Conservation (phyloP, 176 grass and related monocot species). For the Eragrostis nindensis region DNA sequence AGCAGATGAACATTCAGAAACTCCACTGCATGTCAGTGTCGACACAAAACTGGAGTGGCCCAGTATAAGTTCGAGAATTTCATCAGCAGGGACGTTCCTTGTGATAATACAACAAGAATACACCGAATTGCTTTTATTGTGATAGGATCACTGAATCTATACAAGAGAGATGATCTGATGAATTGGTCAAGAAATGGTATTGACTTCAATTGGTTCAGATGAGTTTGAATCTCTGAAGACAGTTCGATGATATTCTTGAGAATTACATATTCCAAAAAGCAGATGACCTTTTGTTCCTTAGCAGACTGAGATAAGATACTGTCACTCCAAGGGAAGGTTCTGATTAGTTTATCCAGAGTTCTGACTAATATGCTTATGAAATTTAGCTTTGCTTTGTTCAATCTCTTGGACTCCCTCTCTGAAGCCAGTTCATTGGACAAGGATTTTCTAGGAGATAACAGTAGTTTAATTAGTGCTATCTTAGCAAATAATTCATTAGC, state of each 20-base stretch:
- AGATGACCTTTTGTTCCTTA: conserved; percentile 29
- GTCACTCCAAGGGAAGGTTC: conserved; percentile 50
- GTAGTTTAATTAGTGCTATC: conserved; percentile 71
- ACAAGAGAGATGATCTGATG: conserved; percentile 85
- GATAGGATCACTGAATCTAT: conserved; percentile 82
- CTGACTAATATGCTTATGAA: conserved; percentile 71
- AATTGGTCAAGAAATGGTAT: conserved; percentile 77
- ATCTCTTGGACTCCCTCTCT: conserved; percentile 64
- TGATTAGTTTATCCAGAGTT: conserved; percentile 66
- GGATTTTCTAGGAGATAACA: conserved; percentile 68
- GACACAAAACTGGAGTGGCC: conserved; percentile 91
- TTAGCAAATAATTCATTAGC: conserved; percentile 73
- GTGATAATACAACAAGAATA: conserved; percentile 72
- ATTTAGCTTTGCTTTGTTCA: conserved; percentile 69
- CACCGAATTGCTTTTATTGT: conserved; percentile 85
- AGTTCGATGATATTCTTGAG: conserved; percentile 83
- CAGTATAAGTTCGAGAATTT: conserved; percentile 87
- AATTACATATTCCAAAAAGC: conserved; percentile 77
- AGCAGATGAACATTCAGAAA: conserved; percentile 52
- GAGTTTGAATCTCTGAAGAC: conserved; percentile 56
- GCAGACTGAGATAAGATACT: conserved; percentile 23
- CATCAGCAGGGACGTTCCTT: conserved; percentile 63
- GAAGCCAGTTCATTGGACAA: conserved; percentile 39
- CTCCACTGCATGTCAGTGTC: conserved; percentile 53
- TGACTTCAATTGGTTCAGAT: conserved; percentile 58